Percentiles rank a stretch among this genome's conserved stretches.
Conservation (phyloP, 2,329 filamentous ascomycete species). For the Trichoderma sp. region DNA sequence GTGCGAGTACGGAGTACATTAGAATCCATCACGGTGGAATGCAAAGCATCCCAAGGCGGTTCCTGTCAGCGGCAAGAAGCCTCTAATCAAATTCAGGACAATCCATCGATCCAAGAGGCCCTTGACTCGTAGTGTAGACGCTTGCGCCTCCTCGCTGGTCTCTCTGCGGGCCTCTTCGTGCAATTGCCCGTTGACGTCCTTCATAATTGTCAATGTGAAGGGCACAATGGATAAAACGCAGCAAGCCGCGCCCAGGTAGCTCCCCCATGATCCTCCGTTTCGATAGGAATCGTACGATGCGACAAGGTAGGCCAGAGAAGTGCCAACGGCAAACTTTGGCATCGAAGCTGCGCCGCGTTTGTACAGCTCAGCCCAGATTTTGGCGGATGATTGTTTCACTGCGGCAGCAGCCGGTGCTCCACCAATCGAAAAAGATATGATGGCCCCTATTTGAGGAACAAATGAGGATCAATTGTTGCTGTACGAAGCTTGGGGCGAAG, state of each 20-base stretch:
- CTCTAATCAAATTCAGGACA: conserved; percentile 31
- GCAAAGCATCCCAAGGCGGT: conserved; percentile 27
- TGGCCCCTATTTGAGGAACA: conserved; percentile 31
- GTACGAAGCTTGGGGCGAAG: neutral
- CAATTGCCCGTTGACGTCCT: conserved; percentile 35
- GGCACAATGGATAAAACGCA: conserved; percentile 39
- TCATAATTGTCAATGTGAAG: conserved; percentile 39
- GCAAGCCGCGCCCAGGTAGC: conserved; percentile 32
- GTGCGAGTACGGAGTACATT: neutral
- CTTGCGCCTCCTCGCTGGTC: conserved; percentile 22
- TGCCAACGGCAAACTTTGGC: conserved; percentile 35
- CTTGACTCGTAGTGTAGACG: conserved; percentile 21
- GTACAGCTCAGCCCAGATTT: conserved; percentile 39
- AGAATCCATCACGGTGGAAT: conserved; percentile 19
- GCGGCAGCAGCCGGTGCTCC: conserved; percentile 33
- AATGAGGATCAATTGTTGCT: neutral
- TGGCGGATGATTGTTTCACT: conserved; percentile 30
- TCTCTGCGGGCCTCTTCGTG: conserved; percentile 26
- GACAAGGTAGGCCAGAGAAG: conserved; percentile 35
- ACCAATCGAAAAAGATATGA: conserved; percentile 36
- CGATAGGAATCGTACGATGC: conserved; percentile 34
- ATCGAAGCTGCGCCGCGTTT: conserved; percentile 36
- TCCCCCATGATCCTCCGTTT: conserved; percentile 33
- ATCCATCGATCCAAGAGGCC: conserved; percentile 25
- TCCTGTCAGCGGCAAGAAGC: conserved; percentile 33